Base-by-base conservation (phyloP, 2,329 filamentous ascomycete genomes). In the Fonsecaea pedrosoi region DNA sequence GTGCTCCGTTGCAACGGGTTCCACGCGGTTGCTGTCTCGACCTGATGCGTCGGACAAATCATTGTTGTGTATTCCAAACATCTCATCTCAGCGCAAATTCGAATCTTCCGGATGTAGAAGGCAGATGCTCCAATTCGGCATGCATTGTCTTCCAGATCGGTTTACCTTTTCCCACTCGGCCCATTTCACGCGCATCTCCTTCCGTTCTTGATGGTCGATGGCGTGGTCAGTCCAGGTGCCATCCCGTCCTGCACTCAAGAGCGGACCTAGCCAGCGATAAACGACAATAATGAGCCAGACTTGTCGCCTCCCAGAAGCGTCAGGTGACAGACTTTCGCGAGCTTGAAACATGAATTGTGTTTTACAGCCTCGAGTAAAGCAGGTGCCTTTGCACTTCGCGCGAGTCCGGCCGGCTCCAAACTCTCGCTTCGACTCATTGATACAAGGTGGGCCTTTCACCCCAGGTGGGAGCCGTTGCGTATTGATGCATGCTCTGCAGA, bases 331-430 rank as follows among this genome's bases (percentile, higher is more conserved):
- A 50, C 66, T 70, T 54, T 73, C 72, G n/a, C 71, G 65, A 9
- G 71, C 54, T 53, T 73, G 72, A 64, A 73, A 73, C 72, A 73
- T 73, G 63, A 73, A 73, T 54, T 71, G 67, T 35, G 71, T 73
- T 59, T 68, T 71, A 45, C 72, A 73, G 1, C 70, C 70, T 30
- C 71, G 65, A n/a, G 62, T 69, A 58, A 68, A 73, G 57, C 72
- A 73, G 15, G 67, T 62, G 15, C 71, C 71, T 60, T 71, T 73
- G 60, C 72, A 73, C 56, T 69, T 72, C 18, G 65, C 63, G 6
- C 64, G 56, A n/a, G 54, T 45, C 34, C 63, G 67, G n/a, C 35
- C 56, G 25, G 66, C 66, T 21, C 66, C 68, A 55, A 65, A 64
- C 12, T 72, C 69, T 63, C 63, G 37, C 42, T 70, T 72, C 34